Conservation (phyloP, 768 basidiomycete genomes). For the Phanerochaete carnosa region DNA sequence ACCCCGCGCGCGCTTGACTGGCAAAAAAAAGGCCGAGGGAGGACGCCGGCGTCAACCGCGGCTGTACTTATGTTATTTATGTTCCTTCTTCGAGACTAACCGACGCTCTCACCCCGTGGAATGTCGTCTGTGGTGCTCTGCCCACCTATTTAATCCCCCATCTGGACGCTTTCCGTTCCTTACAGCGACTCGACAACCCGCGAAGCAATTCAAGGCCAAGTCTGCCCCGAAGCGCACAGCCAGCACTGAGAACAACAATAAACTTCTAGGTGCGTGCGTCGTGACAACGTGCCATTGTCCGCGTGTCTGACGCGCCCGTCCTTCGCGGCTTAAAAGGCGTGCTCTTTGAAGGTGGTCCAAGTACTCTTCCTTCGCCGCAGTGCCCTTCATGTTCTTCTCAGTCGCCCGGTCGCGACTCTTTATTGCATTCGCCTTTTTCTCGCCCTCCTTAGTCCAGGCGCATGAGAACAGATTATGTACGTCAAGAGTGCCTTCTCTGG, state of each 20-base stretch:
- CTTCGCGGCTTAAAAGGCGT: conserved; percentile 9
- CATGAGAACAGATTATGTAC: conserved; percentile 58
- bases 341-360: not conserved
- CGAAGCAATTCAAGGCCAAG: not conserved
- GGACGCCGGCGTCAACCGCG: not conserved
- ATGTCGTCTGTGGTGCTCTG: conserved; percentile 12
- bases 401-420: conserved; percentile 77
- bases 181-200: not conserved
- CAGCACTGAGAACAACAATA: conserved; percentile 17
- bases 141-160: not conserved
- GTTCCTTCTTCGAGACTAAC: conserved; percentile 1
- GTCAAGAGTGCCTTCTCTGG: conserved; percentile 24
- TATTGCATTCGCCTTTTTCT: conserved; percentile 36
- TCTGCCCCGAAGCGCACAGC: conserved; percentile 4
- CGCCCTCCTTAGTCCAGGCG: conserved; percentile 38
- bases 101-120: conserved; percentile 10
- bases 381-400: conserved; percentile 53
- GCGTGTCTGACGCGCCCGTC: conserved; percentile 12
- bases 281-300: conserved; percentile 17
- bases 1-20: not conserved
- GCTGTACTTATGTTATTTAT: not conserved
- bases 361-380: conserved; percentile 7
- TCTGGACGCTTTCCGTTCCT: not conserved
- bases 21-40: not conserved
- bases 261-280: conserved; percentile 14